Base-by-base conservation (phyloP, 169 alveolate genomes). In the Babesia gibsoni region DNA sequence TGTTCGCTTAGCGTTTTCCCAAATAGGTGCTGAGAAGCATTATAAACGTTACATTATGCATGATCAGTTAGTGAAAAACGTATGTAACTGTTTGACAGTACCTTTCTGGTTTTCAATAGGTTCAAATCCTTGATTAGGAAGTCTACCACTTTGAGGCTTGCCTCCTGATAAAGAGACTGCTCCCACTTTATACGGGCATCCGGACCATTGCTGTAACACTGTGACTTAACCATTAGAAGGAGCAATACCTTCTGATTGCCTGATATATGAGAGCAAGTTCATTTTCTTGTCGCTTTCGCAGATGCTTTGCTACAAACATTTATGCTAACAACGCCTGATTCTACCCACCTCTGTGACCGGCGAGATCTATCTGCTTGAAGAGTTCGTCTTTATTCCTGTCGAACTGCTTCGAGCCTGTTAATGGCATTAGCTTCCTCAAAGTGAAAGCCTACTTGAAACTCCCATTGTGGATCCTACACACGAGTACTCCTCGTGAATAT, bases 131-230 rank as follows among this genome's bases (percentile, higher is more conserved):
- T 69, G 57, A 45, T 18, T 5, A 69, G 36, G 23, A 23, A 49
- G 32, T 53, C 64, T 4, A 46, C 9, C 42, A 49, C 64, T 16
- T 52, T 37, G n/a, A 67, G 10, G 50, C 41, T 25, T 25, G 48
- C 0, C 65, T 75, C 85, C 67, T 66, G 56, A 57, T 75, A 75
- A 3, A 65, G 37, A 50, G 52, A 46, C 53, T 75, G 67, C 52
- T 75, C 72, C 23, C 50, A 54, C 59, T 56, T 56, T 25, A 69
- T 69, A 1, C 39, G 36, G 14, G 22, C 73, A 23, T 69, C 81
- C n/a, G 20, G 36, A 14, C 59, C 4, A 25, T 53, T 39, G 66
- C 81, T 69, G 39, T 6, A n/a, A 29, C 52, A 5, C 1, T 6
- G 39, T 2, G 4, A 2, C 1, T 12, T 30, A 61, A 9, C 14